Base-by-base conservation (phyloP, 192 early-diverging fungal genomes). In the Backusella psychrophila region DNA sequence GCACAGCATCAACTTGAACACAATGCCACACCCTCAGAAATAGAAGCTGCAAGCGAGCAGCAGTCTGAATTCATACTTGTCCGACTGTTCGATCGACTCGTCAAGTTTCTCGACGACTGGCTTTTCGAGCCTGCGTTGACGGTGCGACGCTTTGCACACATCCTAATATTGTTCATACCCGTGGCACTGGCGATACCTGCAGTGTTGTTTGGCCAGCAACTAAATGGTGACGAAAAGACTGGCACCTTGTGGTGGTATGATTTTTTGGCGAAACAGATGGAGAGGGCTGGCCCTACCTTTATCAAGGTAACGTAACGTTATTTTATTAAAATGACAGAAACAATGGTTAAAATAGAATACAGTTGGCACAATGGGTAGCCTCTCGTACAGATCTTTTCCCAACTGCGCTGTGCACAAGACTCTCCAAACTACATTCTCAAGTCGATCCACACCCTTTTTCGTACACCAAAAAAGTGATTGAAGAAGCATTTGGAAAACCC, bases 281-380 rank as follows among this genome's bases (percentile, higher is more conserved):
- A 96, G 69, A 65, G 82, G 23, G 95, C 95, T 12, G 98, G 98
- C 0, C 96, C 98, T 11, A 96, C 98, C 11, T 99, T 98, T 84
- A 96, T 97, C 73, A 99, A 99, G 88, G 91, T 91, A 80, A 53
- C 38, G 91, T 91, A 80, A 53, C 38, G 53, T 42, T 23, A 59
- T 11, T 31, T n/a, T 49, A 49, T 49, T 49, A n/a, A 49, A 49
- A 74, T 2, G 35, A 12, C 7, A 23, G 7, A 66, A 70, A 2
- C 9, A 26, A 36, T 3, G 7, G 4, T 7, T 29, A 66, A 44
- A 59, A n/a, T 15, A 68, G 12, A 26, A 26, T 26, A 23, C 19
- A 92, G 88, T 78, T 98, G 19, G 91, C 93, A 6, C 98, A 99
- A 88, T 99, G 96, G 93, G 93, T 96, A 0, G 94, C 93, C 35